Conservation (phyloP, 2,329 filamentous ascomycete species). For the Penicillium sclerotigenum region DNA sequence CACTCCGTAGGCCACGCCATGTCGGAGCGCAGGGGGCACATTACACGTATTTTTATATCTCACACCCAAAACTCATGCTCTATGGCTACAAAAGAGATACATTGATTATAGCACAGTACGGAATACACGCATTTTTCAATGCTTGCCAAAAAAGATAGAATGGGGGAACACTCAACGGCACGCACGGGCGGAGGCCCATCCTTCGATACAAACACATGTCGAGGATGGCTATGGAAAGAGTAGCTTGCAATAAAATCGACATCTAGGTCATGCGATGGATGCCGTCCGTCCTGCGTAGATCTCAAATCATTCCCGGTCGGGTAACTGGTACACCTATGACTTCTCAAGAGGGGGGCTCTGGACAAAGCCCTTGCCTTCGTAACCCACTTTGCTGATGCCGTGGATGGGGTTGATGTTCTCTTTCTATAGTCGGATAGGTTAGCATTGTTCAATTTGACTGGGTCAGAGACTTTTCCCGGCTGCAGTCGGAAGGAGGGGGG, state of each 20-base stretch:
- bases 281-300: constrained; percentile 11
- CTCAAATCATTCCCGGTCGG: constrained; percentile 26
- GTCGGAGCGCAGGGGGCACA: background rate
- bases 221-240: constrained; percentile 8
- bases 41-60: background rate
- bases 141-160: constrained; percentile 32
- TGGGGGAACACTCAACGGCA: constrained; percentile 18
- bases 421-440: constrained; percentile 50
- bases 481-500: background rate
- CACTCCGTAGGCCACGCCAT: constrained; percentile 20
- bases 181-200: constrained; percentile 6
- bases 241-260: background rate
- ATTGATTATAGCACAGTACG: constrained; percentile 47
- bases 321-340: constrained; percentile 27
- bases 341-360: constrained; percentile 56
- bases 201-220: constrained; percentile 15
- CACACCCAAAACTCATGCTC: constrained; percentile 17
- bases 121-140: constrained; percentile 40
- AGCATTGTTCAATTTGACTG: constrained; percentile 17
- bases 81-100: constrained; percentile 44
- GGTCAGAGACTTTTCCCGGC: background rate
- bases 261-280: background rate
- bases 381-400: constrained; percentile 75
- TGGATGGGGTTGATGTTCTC: constrained; percentile 85
- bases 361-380: constrained; percentile 73